Percentiles rank a stretch among this genome's conserved stretches.
phyloP scores from a whole-genome alignment of 140 eudicot species.

The Ambrosia hybrid region DNA sequence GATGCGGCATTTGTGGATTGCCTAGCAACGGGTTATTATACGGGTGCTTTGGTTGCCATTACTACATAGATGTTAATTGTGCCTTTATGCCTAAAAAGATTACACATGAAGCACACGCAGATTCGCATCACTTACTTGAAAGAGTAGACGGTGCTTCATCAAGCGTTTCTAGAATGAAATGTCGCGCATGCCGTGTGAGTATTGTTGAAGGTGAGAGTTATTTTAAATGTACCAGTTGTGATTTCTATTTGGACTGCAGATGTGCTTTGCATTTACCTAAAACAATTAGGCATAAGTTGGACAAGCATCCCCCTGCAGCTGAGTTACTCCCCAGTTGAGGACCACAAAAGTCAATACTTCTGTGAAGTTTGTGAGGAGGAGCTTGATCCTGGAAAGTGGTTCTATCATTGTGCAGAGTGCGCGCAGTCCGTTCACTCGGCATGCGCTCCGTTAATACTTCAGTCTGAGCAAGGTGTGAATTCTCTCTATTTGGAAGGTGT shows the following conservation, averaged over 20 bases:
- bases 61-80: slow-evolving; percentile 10
- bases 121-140: slow-evolving; percentile 10
- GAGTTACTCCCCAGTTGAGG: slow-evolving; percentile 4
- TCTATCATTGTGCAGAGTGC: slow-evolving; percentile 20
- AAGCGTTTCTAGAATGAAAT: background rate
- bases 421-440: slow-evolving; percentile 4
- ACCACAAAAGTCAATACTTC: background rate
- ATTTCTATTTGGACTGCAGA: background rate
- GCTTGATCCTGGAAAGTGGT: slow-evolving; percentile 22
- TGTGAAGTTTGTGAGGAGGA: slow-evolving; percentile 16
- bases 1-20: background rate
- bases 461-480: slow-evolving; percentile 11
- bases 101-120: slow-evolving; percentile 22
- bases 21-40: slow-evolving; percentile 2
- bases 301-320: slow-evolving; percentile 3
- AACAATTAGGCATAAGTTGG: slow-evolving; percentile 13
- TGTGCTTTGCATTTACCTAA: slow-evolving; percentile 15
- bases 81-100: slow-evolving; percentile 6
- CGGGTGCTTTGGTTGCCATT: background rate
- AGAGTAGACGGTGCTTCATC: background rate
- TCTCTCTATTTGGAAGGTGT: background rate
- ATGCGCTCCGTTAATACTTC: slow-evolving; percentile 10
- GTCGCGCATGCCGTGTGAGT: background rate
- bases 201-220: background rate
- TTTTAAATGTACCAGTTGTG: background rate